Evolutionary conservation across 1,284 basidiomycete genomes (phyloP), one percentile per base, ranked within the genome.

Genomic region (Fistulinella cinereoalba): DNA sequence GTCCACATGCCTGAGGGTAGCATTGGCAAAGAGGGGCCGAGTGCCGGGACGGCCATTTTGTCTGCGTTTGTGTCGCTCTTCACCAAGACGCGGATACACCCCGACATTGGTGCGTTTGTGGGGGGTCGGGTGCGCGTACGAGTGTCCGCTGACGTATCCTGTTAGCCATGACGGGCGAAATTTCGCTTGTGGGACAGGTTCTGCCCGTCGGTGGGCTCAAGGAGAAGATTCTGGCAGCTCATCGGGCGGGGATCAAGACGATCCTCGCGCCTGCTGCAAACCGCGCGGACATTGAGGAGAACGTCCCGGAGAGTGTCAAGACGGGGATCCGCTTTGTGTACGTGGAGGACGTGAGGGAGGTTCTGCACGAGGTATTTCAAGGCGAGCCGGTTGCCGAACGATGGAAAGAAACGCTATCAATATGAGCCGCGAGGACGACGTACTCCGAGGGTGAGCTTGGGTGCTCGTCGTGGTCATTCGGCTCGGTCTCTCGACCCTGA

Each of bases 11-110:
- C 94, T 0, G 94, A 97, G 66, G 96, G 96, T 6, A 91, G 90
- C 49, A 92, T 99, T 52, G 96, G 96, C 41, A 99, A 99, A 72
- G 96, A 99, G 61, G 96, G 96, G 0, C 96, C 96, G 0, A 93
- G 90, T 56, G 96, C 96, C 0, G 96, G 96, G 40, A 97, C 93
- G 2, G 96, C 96, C 0, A 86, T 99, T 38, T 67, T 95, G 42
- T 85, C 89, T 28, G 94, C 94, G 1, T 89, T 97, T 58, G 92
- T 97, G 18, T 92, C 88, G 37, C 73, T 98, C 50, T 88, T 97
- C 70, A 92, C 89, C 1, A 86, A 85, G 70, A 88, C 83, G 10
- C 80, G 73, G 65, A 83, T 97, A 37, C 79, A 80, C 61, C 88
- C 90, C 15, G 91, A 96, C 68, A 88, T 95, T 46, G 92, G 89